Base-by-base conservation (phyloP, 2,329 filamentous ascomycete species). In the Emydomyces testavorans region DNA sequence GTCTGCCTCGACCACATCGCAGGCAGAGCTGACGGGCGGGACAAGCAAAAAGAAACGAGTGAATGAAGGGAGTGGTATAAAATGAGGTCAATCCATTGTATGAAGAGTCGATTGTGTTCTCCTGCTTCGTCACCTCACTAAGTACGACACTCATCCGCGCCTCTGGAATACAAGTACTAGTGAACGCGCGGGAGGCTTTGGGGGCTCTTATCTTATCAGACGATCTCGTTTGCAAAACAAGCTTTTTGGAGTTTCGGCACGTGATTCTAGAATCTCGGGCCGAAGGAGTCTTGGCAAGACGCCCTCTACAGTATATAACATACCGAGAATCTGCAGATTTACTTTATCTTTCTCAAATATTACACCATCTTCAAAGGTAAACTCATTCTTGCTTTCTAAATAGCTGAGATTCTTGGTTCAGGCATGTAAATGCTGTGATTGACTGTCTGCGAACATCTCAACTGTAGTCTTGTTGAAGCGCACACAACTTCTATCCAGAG, bases 171-270 rank as follows among this genome's bases (percentile, higher is more conserved):
- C 29, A 31, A 31, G 10, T 8, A 8, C n/a, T 45, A 32, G 11
- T 40, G 13, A 28, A 20, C 15, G 20, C 34, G 6, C 42, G 40
- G 15, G 42, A 32, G 42, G 31, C 10, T 35, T 36, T 8, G 16
- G 15, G 42, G 32, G 23, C 34, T 46, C 43, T 46, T 46, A 46
- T 46, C 43, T 46, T 46, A 46, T 46, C 43, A 20, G 43, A 29
- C 43, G n/a, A 5, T 21, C 35, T 8, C 7, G 4, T 31, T 32
- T 42, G 13, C n/a, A 35, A 29, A 29, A n/a, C 20, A 45, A 37
- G 43, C 43, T 46, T 45, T 45, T 38, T 34, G 23, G 34, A 36
- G 6, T 29, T 31, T 21, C 13, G 4, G 13, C 43, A 38, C 43
- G 32, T 37, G 32, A 37, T 29, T 41, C n/a, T 16, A 7, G 11